Percentiles rank a stretch among this genome's conserved stretches.
Conservation (phyloP, 345 rosid species). For the Gossypium longicalyx region DNA sequence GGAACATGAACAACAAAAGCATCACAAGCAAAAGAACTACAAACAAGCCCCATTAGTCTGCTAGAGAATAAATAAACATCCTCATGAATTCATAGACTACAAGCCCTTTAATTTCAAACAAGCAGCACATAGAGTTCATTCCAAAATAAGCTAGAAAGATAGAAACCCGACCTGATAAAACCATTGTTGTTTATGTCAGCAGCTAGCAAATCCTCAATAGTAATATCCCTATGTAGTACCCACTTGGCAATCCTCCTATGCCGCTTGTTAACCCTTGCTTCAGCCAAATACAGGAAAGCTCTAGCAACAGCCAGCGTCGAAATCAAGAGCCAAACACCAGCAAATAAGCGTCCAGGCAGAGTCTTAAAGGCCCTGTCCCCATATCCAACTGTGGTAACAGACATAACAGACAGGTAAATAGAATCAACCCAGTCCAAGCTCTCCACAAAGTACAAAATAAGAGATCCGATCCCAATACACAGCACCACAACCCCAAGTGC, state of each 20-base stretch:
- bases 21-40: not conserved
- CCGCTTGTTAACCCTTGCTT: conserved; percentile 61
- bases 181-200: conserved; percentile 66
- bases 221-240: conserved; percentile 60
- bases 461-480: conserved; percentile 52
- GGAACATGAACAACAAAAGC: not conserved
- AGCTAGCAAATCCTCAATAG: conserved; percentile 57
- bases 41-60: not conserved
- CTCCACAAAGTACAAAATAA: conserved; percentile 53
- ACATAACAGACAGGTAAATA: conserved; percentile 71
- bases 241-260: conserved; percentile 58
- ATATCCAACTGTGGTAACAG: conserved; percentile 75
- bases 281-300: conserved; percentile 66
- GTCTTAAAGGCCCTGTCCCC: conserved; percentile 69
- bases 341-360: conserved; percentile 56
- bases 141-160: not conserved
- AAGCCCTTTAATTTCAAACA: not conserved
- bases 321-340: conserved; percentile 61
- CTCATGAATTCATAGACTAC: not conserved
- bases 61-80: not conserved
- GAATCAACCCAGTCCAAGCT: conserved; percentile 53
- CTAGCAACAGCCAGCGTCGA: conserved; percentile 74
- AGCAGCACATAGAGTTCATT: not conserved
- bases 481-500: conserved; percentile 66
- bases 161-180: conserved; percentile 49